These are phyloP conservation scores for Dujonia santamariae DNA, from an alignment of 1,139 yeast species.

Conservation along the genomic window DNA sequence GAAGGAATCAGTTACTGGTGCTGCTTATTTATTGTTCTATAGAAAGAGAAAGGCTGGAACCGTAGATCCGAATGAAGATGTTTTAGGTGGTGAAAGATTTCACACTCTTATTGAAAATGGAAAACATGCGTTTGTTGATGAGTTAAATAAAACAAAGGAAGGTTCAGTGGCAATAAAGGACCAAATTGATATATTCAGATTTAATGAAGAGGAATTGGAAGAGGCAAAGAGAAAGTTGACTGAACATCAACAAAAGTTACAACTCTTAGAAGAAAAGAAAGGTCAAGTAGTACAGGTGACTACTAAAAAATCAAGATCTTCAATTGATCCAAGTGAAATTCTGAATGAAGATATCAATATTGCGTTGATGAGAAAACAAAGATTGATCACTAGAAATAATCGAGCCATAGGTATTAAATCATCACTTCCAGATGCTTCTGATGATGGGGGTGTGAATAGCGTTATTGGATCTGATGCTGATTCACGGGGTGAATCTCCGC, in stretches of 20 bases:
- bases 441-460: background rate
- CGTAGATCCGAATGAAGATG: constrained; percentile 9
- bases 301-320: constrained; percentile 8
- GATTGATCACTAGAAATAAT: constrained; percentile 30
- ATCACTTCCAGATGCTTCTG: constrained; percentile 1
- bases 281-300: constrained; percentile 16
- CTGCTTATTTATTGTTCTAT: constrained; percentile 87
- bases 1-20: constrained; percentile 62
- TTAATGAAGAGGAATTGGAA: constrained; percentile 7
- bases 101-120: constrained; percentile 25
- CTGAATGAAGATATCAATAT: constrained; percentile 19
- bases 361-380: constrained; percentile 24
- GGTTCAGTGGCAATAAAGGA: constrained; percentile 13
- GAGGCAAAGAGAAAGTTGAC: constrained; percentile 5
- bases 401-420: constrained; percentile 14
- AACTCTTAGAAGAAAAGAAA: constrained; percentile 2
- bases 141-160: constrained; percentile 13
- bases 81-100: constrained; percentile 37
- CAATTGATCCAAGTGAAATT: constrained; percentile 10
- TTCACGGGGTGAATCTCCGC: constrained; percentile 18
- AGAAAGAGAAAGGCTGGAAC: constrained; percentile 52
- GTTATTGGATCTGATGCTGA: constrained; percentile 11
- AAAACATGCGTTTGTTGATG: constrained; percentile 15
- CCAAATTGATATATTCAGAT: constrained; percentile 14
- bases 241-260: background rate